phyloP scores from a whole-genome alignment of 2,329 filamentous ascomycete species.

The Aspergillus aculeatus region DNA sequence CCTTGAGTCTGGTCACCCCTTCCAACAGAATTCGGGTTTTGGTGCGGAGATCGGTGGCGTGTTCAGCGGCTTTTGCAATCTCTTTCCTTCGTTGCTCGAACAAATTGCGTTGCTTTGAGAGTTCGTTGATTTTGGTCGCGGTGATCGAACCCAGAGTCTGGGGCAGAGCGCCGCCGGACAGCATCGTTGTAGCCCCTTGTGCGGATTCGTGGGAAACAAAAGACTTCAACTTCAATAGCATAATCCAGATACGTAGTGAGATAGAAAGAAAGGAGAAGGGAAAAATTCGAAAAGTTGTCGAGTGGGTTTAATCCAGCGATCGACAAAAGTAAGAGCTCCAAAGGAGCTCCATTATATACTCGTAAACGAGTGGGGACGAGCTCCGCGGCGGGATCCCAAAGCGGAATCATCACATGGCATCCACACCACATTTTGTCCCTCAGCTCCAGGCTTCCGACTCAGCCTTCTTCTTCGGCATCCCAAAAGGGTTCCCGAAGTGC shows the following conservation, averaged over 20 bases:
- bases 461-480: not conserved
- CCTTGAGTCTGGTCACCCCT: slow-evolving; percentile 40
- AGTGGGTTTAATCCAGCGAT: not conserved
- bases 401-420: not conserved
- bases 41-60: slow-evolving; percentile 29
- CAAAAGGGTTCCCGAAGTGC: not conserved
- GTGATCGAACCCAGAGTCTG: slow-evolving; percentile 57
- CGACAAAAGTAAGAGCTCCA: not conserved
- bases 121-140: slow-evolving; percentile 56
- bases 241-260: not conserved
- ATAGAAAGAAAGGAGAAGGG: not conserved
- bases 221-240: not conserved
- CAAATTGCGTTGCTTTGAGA: slow-evolving; percentile 51
- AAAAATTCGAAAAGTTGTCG: not conserved
- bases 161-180: slow-evolving; percentile 44
- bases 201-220: not conserved
- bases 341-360: not conserved
- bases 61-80: slow-evolving; percentile 38
- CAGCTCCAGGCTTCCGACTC: not conserved
- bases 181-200: slow-evolving; percentile 21
- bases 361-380: not conserved
- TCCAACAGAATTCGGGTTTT: slow-evolving; percentile 37
- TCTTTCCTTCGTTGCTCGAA: slow-evolving; percentile 51
- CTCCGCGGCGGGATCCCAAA: not conserved
- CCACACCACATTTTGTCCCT: not conserved